Evolutionary conservation across 352 stramenopile genomes (phyloP).

Genomic region (Blastocystis sp.): DNA sequence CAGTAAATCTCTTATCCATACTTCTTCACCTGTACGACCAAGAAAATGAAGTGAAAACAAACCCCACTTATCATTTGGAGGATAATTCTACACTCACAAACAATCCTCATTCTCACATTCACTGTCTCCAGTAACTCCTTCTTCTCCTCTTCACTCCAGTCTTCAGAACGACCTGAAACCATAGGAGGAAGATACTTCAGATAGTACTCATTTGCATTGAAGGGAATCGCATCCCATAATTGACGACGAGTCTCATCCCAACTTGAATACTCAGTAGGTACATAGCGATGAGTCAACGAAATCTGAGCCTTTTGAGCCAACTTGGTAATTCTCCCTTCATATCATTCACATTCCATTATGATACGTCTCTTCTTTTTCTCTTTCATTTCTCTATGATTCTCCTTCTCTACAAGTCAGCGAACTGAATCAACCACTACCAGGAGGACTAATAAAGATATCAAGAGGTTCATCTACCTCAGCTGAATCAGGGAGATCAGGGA

Average conservation of each 20-base stretch:
- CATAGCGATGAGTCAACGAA: background rate
- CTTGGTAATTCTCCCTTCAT: background rate
- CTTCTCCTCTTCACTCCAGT: constrained; percentile 2
- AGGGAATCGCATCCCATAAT: constrained; percentile 32
- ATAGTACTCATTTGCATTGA: constrained; percentile 45
- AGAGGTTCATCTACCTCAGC: background rate
- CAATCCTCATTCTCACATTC: background rate
- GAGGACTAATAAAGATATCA: background rate
- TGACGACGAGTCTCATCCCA: background rate
- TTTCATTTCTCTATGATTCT: background rate
- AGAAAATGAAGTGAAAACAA: constrained; percentile 42
- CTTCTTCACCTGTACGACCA: constrained; percentile 24
- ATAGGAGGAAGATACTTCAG: constrained; percentile 33
- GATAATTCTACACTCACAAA: background rate
- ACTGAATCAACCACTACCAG: background rate
- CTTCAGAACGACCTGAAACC: background rate
- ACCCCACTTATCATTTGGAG: constrained; percentile 27
- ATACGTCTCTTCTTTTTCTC: constrained; percentile 31
- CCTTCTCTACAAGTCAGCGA: background rate
- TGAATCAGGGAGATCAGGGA: background rate
- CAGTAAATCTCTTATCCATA: background rate
- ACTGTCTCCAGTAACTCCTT: background rate
- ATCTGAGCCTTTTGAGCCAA: background rate
- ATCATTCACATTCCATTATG: background rate
- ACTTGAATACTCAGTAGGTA: background rate